phyloP scores from a whole-genome alignment of 441 rosid species.

The Isatis lusitanica region DNA sequence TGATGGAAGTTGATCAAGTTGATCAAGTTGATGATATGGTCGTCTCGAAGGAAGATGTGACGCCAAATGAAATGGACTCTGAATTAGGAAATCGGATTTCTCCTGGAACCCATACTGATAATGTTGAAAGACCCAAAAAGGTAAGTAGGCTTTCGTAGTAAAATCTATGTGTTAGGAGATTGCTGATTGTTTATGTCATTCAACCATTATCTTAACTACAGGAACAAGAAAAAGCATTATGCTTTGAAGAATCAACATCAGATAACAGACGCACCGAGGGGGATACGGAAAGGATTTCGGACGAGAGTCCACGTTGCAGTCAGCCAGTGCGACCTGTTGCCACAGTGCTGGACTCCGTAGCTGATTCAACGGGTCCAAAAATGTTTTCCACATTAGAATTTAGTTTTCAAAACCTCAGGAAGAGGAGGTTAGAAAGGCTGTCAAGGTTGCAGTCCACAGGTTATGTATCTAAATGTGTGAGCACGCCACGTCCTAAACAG shows the following conservation, averaged over 20 bases:
- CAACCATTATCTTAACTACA: slow-evolving; percentile 22
- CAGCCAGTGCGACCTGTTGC: slow-evolving; percentile 45
- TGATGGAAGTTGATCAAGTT: slow-evolving; percentile 32
- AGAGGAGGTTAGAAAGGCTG: slow-evolving; percentile 65
- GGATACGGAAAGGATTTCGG: slow-evolving; percentile 36
- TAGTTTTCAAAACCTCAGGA: slow-evolving; percentile 61
- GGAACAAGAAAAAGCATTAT: slow-evolving; percentile 39
- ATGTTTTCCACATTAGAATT: slow-evolving; percentile 65
- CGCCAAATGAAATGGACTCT: slow-evolving; percentile 38
- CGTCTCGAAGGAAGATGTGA: slow-evolving; percentile 40
- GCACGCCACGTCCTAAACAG: slow-evolving; percentile 46
- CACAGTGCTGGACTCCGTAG: slow-evolving; percentile 46
- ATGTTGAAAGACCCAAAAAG: slow-evolving; percentile 42
- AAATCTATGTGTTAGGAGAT: neutral
- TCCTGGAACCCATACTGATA: slow-evolving; percentile 36
- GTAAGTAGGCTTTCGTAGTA: slow-evolving; percentile 42
- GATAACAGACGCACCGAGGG: slow-evolving; percentile 36
- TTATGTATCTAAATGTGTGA: slow-evolving; percentile 40
- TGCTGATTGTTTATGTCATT: slow-evolving; percentile 5
- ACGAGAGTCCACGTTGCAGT: slow-evolving; percentile 40
- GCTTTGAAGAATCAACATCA: slow-evolving; percentile 39
- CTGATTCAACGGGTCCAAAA: slow-evolving; percentile 50
- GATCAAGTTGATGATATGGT: slow-evolving; percentile 41
- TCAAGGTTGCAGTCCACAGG: slow-evolving; percentile 46
- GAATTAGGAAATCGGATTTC: slow-evolving; percentile 36